Conservation (phyloP, 768 basidiomycete species). For the Rhodotorula graminis region DNA sequence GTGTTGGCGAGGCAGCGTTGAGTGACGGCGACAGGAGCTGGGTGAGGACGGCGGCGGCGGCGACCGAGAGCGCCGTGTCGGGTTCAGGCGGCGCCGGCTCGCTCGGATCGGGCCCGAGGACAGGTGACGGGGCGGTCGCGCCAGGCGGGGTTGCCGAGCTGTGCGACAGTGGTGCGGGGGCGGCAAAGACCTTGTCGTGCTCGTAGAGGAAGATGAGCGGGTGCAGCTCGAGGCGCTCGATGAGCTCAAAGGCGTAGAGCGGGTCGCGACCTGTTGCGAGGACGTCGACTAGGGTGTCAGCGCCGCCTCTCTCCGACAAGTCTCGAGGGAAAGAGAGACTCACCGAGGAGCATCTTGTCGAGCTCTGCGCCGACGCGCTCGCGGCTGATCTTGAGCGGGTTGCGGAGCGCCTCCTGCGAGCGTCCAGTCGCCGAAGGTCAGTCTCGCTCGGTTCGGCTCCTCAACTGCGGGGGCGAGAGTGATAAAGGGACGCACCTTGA, state of each 20-base stretch:
- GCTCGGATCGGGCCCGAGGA: conserved; percentile 33
- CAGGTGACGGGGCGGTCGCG: background rate
- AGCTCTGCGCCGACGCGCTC: conserved; percentile 90
- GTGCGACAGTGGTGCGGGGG: no score
- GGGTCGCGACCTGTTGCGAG: conserved; percentile 64
- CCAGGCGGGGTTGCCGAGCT: background rate
- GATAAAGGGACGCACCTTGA: conserved; percentile 25
- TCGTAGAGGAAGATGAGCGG: conserved; percentile 46
- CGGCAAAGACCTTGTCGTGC: background rate
- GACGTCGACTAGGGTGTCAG: background rate
- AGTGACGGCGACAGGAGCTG: conserved; percentile 44
- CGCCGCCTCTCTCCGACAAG: background rate
- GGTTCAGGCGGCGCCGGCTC: conserved; percentile 46
- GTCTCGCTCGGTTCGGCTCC: background rate
- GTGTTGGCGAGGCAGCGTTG: background rate
- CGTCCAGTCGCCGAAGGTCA: background rate
- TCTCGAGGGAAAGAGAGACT: background rate
- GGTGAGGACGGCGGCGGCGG: conserved; percentile 50
- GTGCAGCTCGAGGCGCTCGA: conserved; percentile 68
- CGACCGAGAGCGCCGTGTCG: conserved; percentile 49
- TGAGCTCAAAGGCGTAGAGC: conserved; percentile 65
- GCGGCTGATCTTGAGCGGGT: conserved; percentile 73
- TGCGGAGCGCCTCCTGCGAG: conserved; percentile 41
- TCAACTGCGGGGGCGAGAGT: no score
- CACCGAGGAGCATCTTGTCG: conserved; percentile 88